phyloP scores from a whole-genome alignment of 129 eudicot species.

The Artemisia argyi region DNA sequence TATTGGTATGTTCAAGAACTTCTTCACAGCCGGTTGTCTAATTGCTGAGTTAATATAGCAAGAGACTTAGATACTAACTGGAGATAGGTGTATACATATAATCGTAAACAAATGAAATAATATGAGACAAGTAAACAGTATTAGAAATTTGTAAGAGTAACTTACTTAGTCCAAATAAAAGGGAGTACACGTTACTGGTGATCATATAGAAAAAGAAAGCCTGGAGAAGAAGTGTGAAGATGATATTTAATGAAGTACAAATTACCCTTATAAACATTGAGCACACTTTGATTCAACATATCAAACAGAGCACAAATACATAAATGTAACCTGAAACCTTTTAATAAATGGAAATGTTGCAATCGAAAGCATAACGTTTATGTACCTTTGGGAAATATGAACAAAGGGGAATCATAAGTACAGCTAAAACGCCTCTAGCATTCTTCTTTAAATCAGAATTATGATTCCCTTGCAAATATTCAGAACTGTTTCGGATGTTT shows the following conservation, averaged over 20 bases:
- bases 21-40: too few species aligned
- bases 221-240: background rate
- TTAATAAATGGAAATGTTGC: background rate
- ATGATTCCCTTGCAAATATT: constrained; percentile 61
- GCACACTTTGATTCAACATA: background rate
- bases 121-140: too few species aligned
- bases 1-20: too few species aligned
- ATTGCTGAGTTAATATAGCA: too few species aligned
- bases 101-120: too few species aligned
- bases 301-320: background rate
- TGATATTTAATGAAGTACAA: background rate
- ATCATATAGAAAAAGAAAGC: background rate
- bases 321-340: background rate
- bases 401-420: constrained; percentile 68
- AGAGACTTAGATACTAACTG: too few species aligned
- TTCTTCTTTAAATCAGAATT: constrained; percentile 59
- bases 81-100: too few species aligned
- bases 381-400: constrained; percentile 70
- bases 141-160: background rate
- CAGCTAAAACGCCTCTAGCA: constrained; percentile 68
- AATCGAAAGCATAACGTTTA: background rate
- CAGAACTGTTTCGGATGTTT: constrained; percentile 61
- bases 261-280: background rate
- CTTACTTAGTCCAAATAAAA: background rate
- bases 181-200: background rate